Evolutionary conservation across 2,329 filamentous ascomycete species (phyloP), one percentile per base, ranked within the genome.

Genomic region (Nigrospora osmanthi): DNA sequence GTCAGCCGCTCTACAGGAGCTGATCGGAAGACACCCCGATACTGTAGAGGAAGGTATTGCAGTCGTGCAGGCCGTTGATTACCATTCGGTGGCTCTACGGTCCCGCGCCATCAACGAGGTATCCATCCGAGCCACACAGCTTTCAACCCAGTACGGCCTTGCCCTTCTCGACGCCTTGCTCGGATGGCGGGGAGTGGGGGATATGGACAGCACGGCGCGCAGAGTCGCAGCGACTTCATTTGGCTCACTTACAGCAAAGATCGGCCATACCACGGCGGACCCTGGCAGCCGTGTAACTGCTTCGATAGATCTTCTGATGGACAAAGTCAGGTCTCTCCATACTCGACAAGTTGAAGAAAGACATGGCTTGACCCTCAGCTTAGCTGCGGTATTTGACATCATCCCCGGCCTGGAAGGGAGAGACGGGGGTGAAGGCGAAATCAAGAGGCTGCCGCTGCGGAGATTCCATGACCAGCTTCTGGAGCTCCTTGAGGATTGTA

Each of bases 21-120:
- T 98, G 13, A 85, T 97, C 47, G 93, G 93, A 11, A 81, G 93
- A 11, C 91, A 98, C 64, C 91, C 93, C 0, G 84, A 96, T 55
- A 89, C 79, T 0, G 80, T 97, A 32, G 71, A 76, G 14, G 73
- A 89, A 55, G 93, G 91, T 0, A 97, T 98, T 46, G 67, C 80
- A 36, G 74, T 97, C 2, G 89, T 97, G 0, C 93, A 97, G 59
- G 77, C 80, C 2, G 87, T 97, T 1, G 93, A 98, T 59, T 98
- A 96, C 58, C 89, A 95, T 60, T 80, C 88, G 34, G 89, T 98
- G 16, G 91, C 93, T 3, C 75, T 94, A n/a, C 78, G 91, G 19
- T 84, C 86, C 14, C 78, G 87, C 52, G 91, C 90, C 4, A 83
- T 95, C 55, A 75, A 81, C 35, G 80, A 90, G 39, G 88, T 97